phyloP scores from a whole-genome alignment of 164 flowering plant species.

The Amborella trichopoda region DNA sequence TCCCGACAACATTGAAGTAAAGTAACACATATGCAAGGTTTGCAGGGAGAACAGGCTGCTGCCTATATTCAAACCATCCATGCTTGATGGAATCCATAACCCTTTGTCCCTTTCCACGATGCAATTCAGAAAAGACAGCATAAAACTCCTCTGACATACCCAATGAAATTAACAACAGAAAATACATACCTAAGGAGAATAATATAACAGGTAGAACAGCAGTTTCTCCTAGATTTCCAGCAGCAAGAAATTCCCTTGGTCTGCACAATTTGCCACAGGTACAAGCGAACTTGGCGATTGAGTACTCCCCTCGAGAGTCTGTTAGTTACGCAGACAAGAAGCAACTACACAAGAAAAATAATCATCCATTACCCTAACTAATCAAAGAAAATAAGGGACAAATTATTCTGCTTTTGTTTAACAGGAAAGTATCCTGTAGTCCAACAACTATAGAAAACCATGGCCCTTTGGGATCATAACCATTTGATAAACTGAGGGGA shows the following conservation, averaged over 20 bases:
- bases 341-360: conserved; percentile 39
- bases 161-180: too few relatives aligned
- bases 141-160: too few relatives aligned
- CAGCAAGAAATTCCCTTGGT: conserved; percentile 15
- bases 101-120: conserved; percentile 50
- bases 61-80: conserved; percentile 88
- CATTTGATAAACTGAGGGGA: too few relatives aligned
- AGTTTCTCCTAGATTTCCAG: conserved; percentile 31
- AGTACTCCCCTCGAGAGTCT: conserved; percentile 86
- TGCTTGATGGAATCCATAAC: conserved; percentile 62
- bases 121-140: neutral
- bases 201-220: too few relatives aligned
- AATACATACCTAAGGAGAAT: too few relatives aligned
- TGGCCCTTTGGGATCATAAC: too few relatives aligned
- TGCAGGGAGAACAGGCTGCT: conserved; percentile 98
- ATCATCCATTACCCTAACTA: too few relatives aligned
- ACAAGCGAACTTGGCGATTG: conserved; percentile 51
- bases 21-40: conserved; percentile 93
- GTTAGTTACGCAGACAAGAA: conserved; percentile 74
- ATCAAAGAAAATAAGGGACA: too few relatives aligned
- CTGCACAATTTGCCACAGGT: conserved; percentile 18
- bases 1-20: conserved; percentile 86
- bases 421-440: too few relatives aligned
- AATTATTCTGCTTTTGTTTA: too few relatives aligned
- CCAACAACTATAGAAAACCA: too few relatives aligned